Conservation (phyloP, 116 monocot genomes). For the Papilionanthe hybrid region DNA sequence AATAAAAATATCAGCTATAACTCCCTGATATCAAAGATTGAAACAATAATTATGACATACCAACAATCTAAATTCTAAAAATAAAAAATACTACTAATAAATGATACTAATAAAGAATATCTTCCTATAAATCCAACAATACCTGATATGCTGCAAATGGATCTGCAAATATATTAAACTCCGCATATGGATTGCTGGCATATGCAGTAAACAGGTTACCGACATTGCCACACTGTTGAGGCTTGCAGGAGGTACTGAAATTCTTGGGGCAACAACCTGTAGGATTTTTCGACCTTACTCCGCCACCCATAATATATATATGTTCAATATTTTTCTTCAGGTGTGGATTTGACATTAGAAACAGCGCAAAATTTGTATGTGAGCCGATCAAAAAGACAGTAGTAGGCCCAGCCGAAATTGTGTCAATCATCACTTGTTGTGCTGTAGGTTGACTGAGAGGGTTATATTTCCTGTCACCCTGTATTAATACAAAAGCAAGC, state of each 20-base stretch:
- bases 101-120: too few relatives aligned
- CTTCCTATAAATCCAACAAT: neutral
- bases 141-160: conserved; percentile 95
- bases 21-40: too few relatives aligned
- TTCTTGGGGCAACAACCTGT: conserved; percentile 70
- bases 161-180: conserved; percentile 84
- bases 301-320: conserved; percentile 88
- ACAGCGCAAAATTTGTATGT: conserved; percentile 73
- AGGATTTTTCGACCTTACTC: conserved; percentile 70
- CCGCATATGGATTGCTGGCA: conserved; percentile 71
- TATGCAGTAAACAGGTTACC: conserved; percentile 72
- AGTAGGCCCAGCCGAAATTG: conserved; percentile 67
- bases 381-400: conserved; percentile 59
- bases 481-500: conserved; percentile 4
- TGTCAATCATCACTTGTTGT: conserved; percentile 68
- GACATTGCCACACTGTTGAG: conserved; percentile 62
- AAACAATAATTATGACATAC: too few relatives aligned
- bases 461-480: conserved; percentile 69
- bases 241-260: conserved; percentile 27
- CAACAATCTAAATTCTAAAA: too few relatives aligned
- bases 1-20: too few relatives aligned
- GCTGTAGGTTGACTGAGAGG: conserved; percentile 69
- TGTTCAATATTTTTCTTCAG: conserved; percentile 78
- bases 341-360: conserved; percentile 79
- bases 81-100: too few relatives aligned